Evolutionary conservation across 148 eudicot genomes (phyloP), one percentile per base, ranked within the genome.

Genomic region (Vaccinium vitisidaea): DNA sequence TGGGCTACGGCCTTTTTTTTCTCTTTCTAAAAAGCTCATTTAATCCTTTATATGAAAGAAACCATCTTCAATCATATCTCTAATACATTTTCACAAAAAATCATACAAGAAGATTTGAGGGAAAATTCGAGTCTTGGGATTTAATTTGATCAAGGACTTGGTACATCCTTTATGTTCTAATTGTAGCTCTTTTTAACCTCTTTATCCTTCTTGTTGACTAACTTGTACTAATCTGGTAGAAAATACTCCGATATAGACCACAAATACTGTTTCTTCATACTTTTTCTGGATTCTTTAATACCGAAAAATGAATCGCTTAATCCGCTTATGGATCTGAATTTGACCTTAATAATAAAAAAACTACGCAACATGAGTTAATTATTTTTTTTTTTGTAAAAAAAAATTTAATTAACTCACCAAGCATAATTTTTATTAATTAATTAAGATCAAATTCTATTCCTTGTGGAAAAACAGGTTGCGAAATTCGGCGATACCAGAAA

Each of bases 401-500:
- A 30, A 30, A 30, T 30, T 30, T n/a, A n/a, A 30, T 30, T 30
- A 30, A 30, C 32, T 30, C 32, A 30, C 32, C 1, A 0, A 30
- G 32, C 32, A 30, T 30, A 30, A 1, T 30, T 30, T 30, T 30
- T 30, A n/a, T n/a, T n/a, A n/a, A 0, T 30, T 30, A 30, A 30
- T 30, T 30, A 30, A 30, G 32, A 30, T 30, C 32, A 30, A 30
- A 30, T 30, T 30, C 32, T 23, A 9, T 48, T 43, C 8, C 63
- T 43, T 8, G 59, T 73, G 56, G 78, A 36, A 55, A 32, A 69
- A 73, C 87, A 92, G 95, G 13, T 87, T 75, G 53, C 82, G 6
- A 61, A 63, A 43, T 59, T 59, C 50, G 25, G 58, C 50, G 58
- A 87, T 70, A 93, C 87, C 78, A 89, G 91, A 82, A 89, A 84